Evolutionary conservation across 2,329 filamentous ascomycete genomes (phyloP), one percentile per base, ranked within the genome.

Genomic region (Pseudocercospora vitis): DNA sequence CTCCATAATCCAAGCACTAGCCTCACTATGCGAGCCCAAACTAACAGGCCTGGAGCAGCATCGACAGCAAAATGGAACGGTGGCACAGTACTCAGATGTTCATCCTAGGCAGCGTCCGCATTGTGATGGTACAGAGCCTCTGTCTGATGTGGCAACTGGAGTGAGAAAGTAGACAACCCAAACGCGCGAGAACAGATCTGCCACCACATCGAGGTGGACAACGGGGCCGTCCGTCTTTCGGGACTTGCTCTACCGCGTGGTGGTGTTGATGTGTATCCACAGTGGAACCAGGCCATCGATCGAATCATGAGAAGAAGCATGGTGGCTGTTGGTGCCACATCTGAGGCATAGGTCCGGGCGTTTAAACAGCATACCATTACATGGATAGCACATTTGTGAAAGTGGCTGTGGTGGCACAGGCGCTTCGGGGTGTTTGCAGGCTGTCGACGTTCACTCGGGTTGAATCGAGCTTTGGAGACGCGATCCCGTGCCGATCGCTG

Each of bases 391-490:
- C 8, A 12, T 2, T 14, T 5, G 19, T 21, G 37, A 7, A 42
- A 26, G 37, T 42, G 37, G 37, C 37, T 24, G 37, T 24, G 37
- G 37, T 42, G 37, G 37, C 37, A 21, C 19, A n/a, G 37, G 8
- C n/a, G 37, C 37, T 8, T 42, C 37, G 37, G 37, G 37, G 37
- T 42, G 37, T 42, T 42, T 42, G 12, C n/a, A 11, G 9, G 37
- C n/a, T 24, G 37, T 21, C n/a, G 35, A 24, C 7, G 35, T 40
- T 14, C 18, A 11, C 12, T 42, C 37, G 37, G 37, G 37, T n/a
- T 24, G 37, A 40, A 40, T 40, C 19, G 18, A n/a, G 37, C 37
- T 24, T 21, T 24, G 8, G 21, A 40, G 8, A 23, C 16, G 37
- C 5, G 37, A 11, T 16, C n/a, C 37, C 18, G 37, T 40, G 37